phyloP scores from a whole-genome alignment of 2,329 filamentous ascomycete species.

The Pyrenochaeta sp. region DNA sequence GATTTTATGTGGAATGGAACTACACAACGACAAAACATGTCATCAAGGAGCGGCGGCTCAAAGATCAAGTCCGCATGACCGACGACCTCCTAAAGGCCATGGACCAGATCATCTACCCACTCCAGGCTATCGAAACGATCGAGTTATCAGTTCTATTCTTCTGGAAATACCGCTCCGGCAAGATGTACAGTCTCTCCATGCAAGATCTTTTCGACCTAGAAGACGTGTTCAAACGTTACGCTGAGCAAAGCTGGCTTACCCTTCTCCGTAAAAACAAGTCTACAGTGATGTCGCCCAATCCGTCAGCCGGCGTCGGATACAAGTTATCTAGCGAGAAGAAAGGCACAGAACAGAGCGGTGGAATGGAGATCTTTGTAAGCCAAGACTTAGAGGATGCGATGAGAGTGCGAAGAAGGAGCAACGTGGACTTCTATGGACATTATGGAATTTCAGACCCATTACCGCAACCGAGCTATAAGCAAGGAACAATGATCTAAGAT shows the following conservation, averaged over 20 bases:
- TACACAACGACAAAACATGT: constrained; percentile 37
- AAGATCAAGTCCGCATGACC: constrained; percentile 43
- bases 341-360: constrained; percentile 44
- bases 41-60: constrained; percentile 18
- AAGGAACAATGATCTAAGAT: constrained; percentile 43
- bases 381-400: constrained; percentile 44
- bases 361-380: constrained; percentile 48
- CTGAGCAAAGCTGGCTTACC: constrained; percentile 41
- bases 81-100: constrained; percentile 41
- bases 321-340: constrained; percentile 44
- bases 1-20: constrained; percentile 49
- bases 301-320: constrained; percentile 43
- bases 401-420: constrained; percentile 36
- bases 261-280: constrained; percentile 36
- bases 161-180: constrained; percentile 44
- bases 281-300: constrained; percentile 25
- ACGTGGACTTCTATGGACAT: constrained; percentile 47
- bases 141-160: constrained; percentile 46
- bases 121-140: constrained; percentile 38
- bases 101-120: constrained; percentile 36
- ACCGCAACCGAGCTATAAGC: constrained; percentile 41
- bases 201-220: constrained; percentile 47
- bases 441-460: constrained; percentile 45
- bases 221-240: constrained; percentile 44
- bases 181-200: constrained; percentile 46